Evolutionary conservation across 2,329 filamentous ascomycete genomes (phyloP).

Genomic region (Diaporthe nobilis): DNA sequence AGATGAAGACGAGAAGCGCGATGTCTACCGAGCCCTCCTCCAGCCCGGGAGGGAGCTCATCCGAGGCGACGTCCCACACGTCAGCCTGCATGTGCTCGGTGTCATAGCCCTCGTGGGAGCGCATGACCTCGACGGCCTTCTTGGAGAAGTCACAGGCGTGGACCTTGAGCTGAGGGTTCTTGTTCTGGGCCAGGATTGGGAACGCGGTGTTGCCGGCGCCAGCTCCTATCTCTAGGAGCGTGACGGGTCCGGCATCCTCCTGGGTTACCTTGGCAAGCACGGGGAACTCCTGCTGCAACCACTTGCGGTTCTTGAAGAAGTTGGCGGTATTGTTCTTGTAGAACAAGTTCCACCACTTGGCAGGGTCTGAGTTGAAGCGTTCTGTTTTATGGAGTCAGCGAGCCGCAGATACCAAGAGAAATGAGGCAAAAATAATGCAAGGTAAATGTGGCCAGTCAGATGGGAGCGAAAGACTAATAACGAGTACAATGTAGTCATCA

Average conservation of each 20-base stretch:
- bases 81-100: constrained; percentile 83
- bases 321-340: constrained; percentile 98
- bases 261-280: constrained; percentile 83
- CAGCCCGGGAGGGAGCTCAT: constrained; percentile 82
- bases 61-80: constrained; percentile 90
- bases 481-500: constrained; percentile 73
- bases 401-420: constrained; percentile 36
- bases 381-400: constrained; percentile 64
- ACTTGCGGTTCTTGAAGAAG: constrained; percentile 99
- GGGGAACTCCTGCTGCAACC: constrained; percentile 96
- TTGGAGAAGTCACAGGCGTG: constrained; percentile 98
- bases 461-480: constrained; percentile 81
- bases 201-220: constrained; percentile 98
- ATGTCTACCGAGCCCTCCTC: constrained; percentile 87
- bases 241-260: constrained; percentile 76
- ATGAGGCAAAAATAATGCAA: constrained; percentile 34
- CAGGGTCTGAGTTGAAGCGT: constrained; percentile 90
- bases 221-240: constrained; percentile 91
- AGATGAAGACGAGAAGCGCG: constrained; percentile 96
- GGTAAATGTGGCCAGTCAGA: constrained; percentile 65
- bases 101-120: constrained; percentile 82
- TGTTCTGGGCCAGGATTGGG: constrained; percentile 86
- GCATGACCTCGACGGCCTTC: constrained; percentile 94
- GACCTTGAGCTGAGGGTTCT: constrained; percentile 84
- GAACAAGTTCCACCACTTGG: constrained; percentile 98